Evolutionary conservation across 1,284 basidiomycete genomes (phyloP), one percentile per base, ranked within the genome.

Genomic region (Filobasidium uniguttulatum): DNA sequence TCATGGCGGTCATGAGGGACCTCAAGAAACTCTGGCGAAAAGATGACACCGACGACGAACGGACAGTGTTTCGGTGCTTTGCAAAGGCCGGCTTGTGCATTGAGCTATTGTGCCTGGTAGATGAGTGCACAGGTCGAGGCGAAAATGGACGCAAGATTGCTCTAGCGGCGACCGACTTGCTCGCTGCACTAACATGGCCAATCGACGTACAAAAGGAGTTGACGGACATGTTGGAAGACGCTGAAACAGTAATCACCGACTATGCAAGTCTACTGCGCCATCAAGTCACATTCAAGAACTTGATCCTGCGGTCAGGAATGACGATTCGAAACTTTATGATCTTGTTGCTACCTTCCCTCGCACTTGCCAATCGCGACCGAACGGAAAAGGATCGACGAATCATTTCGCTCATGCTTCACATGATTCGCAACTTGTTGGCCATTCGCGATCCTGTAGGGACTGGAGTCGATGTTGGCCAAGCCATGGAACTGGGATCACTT

Each of bases 121-220:
- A 85, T 47, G 79, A 80, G 56, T 85, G 85, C 10, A 71, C 77
- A 20, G 79, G 64, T 12, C 43, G 85, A 81, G 62, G 86, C 81
- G 72, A 65, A 5, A 67, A 66, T 62, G 69, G 68, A 17, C 48
- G 65, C 19, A 87, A 85, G 63, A 78, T 88, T 44, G 84, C 87
- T 0, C 76, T 94, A 20, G 80, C 84, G 2, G 85, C 83, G 57
- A 83, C 80, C 6, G 91, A 96, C 64, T 73, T 96, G 23, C 81
- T 93, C 61, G 85, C 86, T 0, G 88, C 89, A 0, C 84, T 96
- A 81, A 96, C 89, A 3, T 96, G 90, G 90, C 91, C 91, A 1
- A 91, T 96, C 53, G 86, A 96, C 68, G 73, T 94, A 53, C 83
- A 85, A 1, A 82, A 85, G 60, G 91, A 96, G 68, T 72, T 96